These are phyloP conservation scores for Penicillium sp. DNA, from an alignment of 2,329 filamentous ascomycete genomes.

Conservation along the genomic window DNA sequence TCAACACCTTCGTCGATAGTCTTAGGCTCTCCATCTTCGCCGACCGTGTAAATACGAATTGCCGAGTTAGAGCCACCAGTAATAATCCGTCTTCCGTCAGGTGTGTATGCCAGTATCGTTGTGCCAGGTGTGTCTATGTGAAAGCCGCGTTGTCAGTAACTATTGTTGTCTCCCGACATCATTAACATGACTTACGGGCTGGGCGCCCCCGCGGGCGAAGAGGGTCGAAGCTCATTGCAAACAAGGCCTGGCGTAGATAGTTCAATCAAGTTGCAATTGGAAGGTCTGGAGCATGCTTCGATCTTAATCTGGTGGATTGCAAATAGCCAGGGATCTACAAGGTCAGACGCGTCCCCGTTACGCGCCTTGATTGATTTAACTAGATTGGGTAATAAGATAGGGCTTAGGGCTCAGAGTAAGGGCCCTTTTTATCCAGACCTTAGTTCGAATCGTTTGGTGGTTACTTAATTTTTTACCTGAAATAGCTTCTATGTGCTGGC, in stretches of 20 bases:
- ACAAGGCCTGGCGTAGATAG: not conserved
- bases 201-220: constrained; percentile 41
- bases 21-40: constrained; percentile 84
- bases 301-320: constrained; percentile 9
- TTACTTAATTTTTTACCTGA: not conserved
- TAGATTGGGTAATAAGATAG: constrained; percentile 23
- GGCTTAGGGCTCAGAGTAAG: constrained; percentile 36
- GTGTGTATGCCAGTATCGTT: constrained; percentile 86
- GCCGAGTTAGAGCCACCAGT: constrained; percentile 93
- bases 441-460: not conserved
- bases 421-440: constrained; percentile 6
- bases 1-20: constrained; percentile 91
- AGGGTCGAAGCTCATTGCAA: constrained; percentile 37
- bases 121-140: constrained; percentile 72
- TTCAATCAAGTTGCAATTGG: constrained; percentile 4
- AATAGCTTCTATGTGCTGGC: not conserved
- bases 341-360: constrained; percentile 28
- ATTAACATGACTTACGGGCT: constrained; percentile 45
- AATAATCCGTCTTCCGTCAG: constrained; percentile 79
- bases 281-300: constrained; percentile 12
- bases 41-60: constrained; percentile 87
- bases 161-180: not conserved
- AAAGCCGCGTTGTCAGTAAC: constrained; percentile 8
- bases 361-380: constrained; percentile 27
- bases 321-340: constrained; percentile 5